Evolutionary conservation across 1,284 basidiomycete species (phyloP).

Genomic region (Cryptococcus sp.): DNA sequence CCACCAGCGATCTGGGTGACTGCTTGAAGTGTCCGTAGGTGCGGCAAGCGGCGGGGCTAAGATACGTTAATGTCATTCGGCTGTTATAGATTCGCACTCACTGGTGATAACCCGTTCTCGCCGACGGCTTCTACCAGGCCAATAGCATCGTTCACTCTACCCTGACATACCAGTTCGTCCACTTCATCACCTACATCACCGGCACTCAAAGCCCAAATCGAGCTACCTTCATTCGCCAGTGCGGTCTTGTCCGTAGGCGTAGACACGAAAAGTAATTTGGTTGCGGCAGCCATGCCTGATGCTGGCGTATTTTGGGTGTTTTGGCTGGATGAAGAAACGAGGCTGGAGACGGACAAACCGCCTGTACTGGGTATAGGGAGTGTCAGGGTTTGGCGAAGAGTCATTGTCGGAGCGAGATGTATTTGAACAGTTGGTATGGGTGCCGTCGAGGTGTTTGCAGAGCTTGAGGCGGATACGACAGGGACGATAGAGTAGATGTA

Average conservation of each 20-base stretch:
- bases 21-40: constrained; percentile 70
- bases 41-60: constrained; percentile 53
- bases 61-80: not conserved
- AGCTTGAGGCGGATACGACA: constrained; percentile 48
- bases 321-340: constrained; percentile 9
- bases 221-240: constrained; percentile 66
- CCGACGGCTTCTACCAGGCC: constrained; percentile 71
- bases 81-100: constrained; percentile 35
- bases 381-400: constrained; percentile 64
- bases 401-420: constrained; percentile 72
- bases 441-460: constrained; percentile 31
- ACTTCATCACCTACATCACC: constrained; percentile 76
- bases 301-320: constrained; percentile 53
- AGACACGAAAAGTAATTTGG: constrained; percentile 61
- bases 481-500: constrained; percentile 81
- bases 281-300: constrained; percentile 51
- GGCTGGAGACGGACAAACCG: constrained; percentile 19
- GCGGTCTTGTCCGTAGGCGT: constrained; percentile 70
- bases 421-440: constrained; percentile 70
- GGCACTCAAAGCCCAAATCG: constrained; percentile 74
- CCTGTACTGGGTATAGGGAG: constrained; percentile 58
- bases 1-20: constrained; percentile 68
- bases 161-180: constrained; percentile 74
- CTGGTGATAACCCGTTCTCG: constrained; percentile 67
- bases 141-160: constrained; percentile 77